A percentile compares a stretch with the other conserved stretches of the same genome.
These are phyloP conservation scores for Histomonas meleagridis DNA, from an alignment of 208 protist species.

Conservation along the genomic window DNA sequence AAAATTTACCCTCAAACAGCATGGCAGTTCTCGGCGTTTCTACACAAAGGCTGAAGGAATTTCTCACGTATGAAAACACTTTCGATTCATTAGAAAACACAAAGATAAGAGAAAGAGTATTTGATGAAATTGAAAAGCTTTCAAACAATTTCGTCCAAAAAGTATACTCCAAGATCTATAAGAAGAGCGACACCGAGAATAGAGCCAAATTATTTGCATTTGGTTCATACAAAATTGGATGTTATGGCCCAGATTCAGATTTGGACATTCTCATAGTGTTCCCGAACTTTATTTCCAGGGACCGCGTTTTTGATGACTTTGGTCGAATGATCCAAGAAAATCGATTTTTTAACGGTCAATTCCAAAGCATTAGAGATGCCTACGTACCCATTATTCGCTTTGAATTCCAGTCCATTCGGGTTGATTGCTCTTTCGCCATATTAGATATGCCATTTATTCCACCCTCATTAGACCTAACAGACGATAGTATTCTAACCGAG, in stretches of 20 bases:
- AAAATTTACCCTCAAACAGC: too few relatives aligned
- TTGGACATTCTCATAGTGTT: not conserved
- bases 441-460: not conserved
- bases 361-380: not conserved
- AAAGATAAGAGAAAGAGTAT: too few relatives aligned
- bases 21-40: too few relatives aligned
- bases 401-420: not conserved
- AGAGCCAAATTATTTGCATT: not conserved
- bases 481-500: not conserved
- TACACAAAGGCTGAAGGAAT: too few relatives aligned
- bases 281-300: not conserved
- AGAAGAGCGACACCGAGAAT: too few relatives aligned
- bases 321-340: not conserved
- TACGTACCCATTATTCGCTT: not conserved
- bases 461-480: not conserved
- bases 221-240: not conserved
- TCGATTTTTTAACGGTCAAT: not conserved
- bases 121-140: too few relatives aligned
- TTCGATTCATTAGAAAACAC: too few relatives aligned
- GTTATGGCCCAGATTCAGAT: not conserved
- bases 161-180: too few relatives aligned
- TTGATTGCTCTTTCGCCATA: not conserved
- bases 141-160: too few relatives aligned
- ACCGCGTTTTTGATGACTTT: not conserved
- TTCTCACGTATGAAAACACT: too few relatives aligned